Base-by-base conservation (phyloP, 78 protist species). In the Fonticula alba region DNA sequence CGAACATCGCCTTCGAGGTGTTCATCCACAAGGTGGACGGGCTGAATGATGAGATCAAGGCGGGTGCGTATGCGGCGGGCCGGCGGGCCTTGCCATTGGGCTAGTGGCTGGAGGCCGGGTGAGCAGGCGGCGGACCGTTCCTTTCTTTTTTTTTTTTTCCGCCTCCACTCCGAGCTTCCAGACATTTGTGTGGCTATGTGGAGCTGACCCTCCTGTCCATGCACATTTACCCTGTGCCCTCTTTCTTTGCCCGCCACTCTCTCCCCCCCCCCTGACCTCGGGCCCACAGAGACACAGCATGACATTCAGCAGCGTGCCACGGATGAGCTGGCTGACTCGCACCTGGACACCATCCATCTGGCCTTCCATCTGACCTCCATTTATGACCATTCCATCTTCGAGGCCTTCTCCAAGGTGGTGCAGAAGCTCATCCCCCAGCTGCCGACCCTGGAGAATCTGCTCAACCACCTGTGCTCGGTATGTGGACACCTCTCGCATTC, bases 331-430 rank as follows among this genome's bases (percentile, higher is more conserved):
- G 32, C 51, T 0, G 64, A 47, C 11, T 6, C 58, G 31, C 13
- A 51, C 10, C 75, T 81, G 7, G 65, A 68, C 46, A 17, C 62
- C n/a, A 70, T 81, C 50, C 75, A 91, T 43, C 71, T 84, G 51
- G 57, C 70, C 57, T 85, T 85, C 76, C 78, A 89, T 66, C 82
- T 91, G 27, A 91, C 98, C n/a, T 64, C 79, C 60, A 90, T 92
- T 52, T 92, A 91, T 69, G 98, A 92, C 76, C 96, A 87, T 68
- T 82, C 91, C 20, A 76, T 92, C 29, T 92, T 86, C 57, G 98
- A 92, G 69, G 94, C 94, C 38, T 82, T 92, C 64, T 75, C 86
- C 36, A 92, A 90, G 69, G 92, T 87, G 40, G 66, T 88, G 27
- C 98, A 92, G 76, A 83, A 82, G 75, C 78, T 92, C n/a, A 83